Base-by-base conservation (phyloP, 306 rosid genomes). In the Medicago ruthenica region DNA sequence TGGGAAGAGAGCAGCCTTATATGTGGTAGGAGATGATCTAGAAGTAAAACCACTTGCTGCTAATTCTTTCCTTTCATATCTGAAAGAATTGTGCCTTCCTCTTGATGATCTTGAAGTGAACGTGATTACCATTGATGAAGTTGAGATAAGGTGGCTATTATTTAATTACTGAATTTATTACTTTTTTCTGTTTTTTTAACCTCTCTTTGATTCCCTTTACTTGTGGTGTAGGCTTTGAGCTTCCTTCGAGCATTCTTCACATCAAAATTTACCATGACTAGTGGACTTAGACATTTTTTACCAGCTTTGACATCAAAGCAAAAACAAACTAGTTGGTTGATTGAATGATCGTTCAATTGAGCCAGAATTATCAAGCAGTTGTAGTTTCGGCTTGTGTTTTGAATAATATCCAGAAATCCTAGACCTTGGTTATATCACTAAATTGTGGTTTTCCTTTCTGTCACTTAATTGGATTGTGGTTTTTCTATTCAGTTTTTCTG, bases 91-190 rank as follows among this genome's bases (percentile, higher is more conserved):
- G 71, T 15, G 31, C 24, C 36, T 50, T 39, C 22, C 68, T 16
- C 61, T 79, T 79, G 69, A 79, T 41, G 74, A 79, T 54, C 70
- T 79, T 63, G 83, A 79, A 73, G 37, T 51, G 18, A 72, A 36
- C 53, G 61, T 72, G 27, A 20, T 79, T 17, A 22, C 18, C 68
- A 40, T 72, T 71, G 31, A 60, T 15, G 65, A 47, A 21, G 67
- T 48, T 9, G 73, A 71, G 82, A 67, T 71, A 79, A 47, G 18
- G 20, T 17, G 3, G 34, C 36, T 58, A 5, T 31, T 58, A 20
- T 5, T 59, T 14, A 11, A 48, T 17, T 4, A 24, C 24, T 40
- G 17, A 44, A 44, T 18, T 15, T 1, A 34, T 7, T 17, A 24
- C 27, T n/a, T n/a, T 16, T 7, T 16, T 0, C 11, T 16, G 10